Base-by-base conservation (phyloP, 306 rosid species). In the Casuarina equisetifolia region DNA sequence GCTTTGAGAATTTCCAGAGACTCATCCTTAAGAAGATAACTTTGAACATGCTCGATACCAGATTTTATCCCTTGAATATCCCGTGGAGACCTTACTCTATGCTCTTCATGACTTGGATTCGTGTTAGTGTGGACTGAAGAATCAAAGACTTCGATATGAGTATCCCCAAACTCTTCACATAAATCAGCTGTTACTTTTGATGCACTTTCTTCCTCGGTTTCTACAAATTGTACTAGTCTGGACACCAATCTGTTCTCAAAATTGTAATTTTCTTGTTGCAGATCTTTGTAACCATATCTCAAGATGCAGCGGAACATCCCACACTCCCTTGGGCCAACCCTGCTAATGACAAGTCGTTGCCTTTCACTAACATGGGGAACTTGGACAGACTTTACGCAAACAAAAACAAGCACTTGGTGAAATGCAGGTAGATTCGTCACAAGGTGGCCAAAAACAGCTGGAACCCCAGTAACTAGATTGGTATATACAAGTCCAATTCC, bases 241-340 rank as follows among this genome's bases (percentile, higher is more conserved):
- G 89, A 72, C 8, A 89, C 86, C 79, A 91, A 61, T 49, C 63
- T 83, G 6, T 79, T 90, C 67, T 93, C 97, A 20, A 93, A 93
- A 53, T 88, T 79, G 73, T 85, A 77, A 79, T 82, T 87, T 74
- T 90, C 97, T 73, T 84, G 93, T 39, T 86, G 90, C 50, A 91
- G 50, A 78, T 93, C 98, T 79, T 86, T 86, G 88, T 91, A 90
- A 50, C 98, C 98, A 50, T 90, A 91, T 69, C 98, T 78, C 58
- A 91, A 85, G 17, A 90, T 75, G 78, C 97, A 93, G n/a, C 92
- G 78, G 71, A 88, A 90, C 96, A 91, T 87, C 57, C 85, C 79
- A 38, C 73, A 91, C 76, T 88, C 97, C 69, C 76, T 88, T 0
- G 93, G 91, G 13, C 97, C 95, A 9, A 91, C 81, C 62, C 98